Base-by-base conservation (phyloP, 257 asterid genomes). In the Salvia splendens region DNA sequence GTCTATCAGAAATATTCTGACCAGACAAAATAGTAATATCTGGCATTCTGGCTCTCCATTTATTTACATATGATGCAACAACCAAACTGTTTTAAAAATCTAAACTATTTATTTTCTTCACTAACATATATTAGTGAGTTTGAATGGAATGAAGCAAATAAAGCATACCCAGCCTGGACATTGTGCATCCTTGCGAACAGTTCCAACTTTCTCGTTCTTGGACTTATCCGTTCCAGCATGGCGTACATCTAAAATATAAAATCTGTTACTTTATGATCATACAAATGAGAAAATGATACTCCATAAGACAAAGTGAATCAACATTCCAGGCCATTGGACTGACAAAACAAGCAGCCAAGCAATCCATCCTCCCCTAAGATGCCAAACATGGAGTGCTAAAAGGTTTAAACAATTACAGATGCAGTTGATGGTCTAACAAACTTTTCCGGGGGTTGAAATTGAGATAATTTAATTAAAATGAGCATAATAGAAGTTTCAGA, bases 181-280 rank as follows among this genome's bases (percentile, higher is more conserved):
- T 90, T 93, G 81, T 93, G 95, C 95, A 86, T 82, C 84, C 99
- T 83, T 10, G 99, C 99, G 80, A 93, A 93, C 81, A 93, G 74
- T 86, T 93, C 99, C 82, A 93, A 85, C 82, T 93, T 93, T 78
- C 99, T 86, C 50, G 99, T 90, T 80, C 96, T 77, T 16, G 97
- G 97, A 86, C 96, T 93, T 67, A 93, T 78, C 80, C 99, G 80
- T 80, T 93, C 97, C 73, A 93, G 80, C 99, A 93, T 82, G 28
- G 97, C 77, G 74, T 93, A 90, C 99, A 93, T 93, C 99, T 93
- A 67, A 10, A 69, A 48, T 45, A 68, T 38, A 24, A 40, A 57
- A 76, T 14, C 24, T 59, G 56, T 75, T 42, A 55, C 33, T 60
- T 65, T 61, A 78, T 71, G 56, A 65, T 63, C 51, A 63, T 9